phyloP scores from a whole-genome alignment of 176 grass and related monocot genomes.

The Chloris gayana region DNA sequence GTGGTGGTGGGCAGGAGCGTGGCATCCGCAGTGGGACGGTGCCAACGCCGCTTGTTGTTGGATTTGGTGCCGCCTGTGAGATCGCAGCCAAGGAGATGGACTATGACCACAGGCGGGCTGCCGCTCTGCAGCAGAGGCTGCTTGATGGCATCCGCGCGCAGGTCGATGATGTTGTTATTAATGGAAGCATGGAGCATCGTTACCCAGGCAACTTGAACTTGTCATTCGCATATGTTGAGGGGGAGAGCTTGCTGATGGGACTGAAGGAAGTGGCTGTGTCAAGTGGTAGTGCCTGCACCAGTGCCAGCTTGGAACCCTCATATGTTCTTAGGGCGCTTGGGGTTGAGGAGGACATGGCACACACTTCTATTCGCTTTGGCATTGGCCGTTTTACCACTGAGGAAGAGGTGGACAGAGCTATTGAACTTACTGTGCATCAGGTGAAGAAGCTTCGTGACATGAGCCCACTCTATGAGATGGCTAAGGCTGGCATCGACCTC shows the following conservation, averaged over 20 bases:
- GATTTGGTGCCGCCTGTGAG: constrained; percentile 81
- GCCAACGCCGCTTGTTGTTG: constrained; percentile 79
- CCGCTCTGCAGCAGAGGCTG: constrained; percentile 54
- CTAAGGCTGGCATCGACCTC: constrained; percentile 84
- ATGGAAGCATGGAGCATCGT: constrained; percentile 88
- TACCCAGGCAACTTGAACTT: constrained; percentile 90
- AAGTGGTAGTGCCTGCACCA: constrained; percentile 92
- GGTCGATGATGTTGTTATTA: constrained; percentile 79
- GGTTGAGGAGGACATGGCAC: constrained; percentile 96
- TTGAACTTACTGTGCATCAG: constrained; percentile 77
- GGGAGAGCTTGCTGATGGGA: constrained; percentile 96
- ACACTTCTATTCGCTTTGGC: constrained; percentile 94
- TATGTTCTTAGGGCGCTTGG: constrained; percentile 85
- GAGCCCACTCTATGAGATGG: constrained; percentile 99
- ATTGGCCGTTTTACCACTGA: constrained; percentile 93
- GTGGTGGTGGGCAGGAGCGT: constrained; percentile 82
- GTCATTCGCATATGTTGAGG: constrained; percentile 90
- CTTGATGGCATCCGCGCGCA: constrained; percentile 64
- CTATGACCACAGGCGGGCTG: constrained; percentile 58
- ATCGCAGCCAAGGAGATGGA: constrained; percentile 87
- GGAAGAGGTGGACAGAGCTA: constrained; percentile 81
- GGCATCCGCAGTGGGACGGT: constrained; percentile 94
- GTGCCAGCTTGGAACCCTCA: constrained; percentile 87
- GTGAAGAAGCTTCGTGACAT: constrained; percentile 92
- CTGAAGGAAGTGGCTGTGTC: constrained; percentile 97